A percentile compares a stretch with the other conserved stretches of the same genome.
These are phyloP conservation scores for Mycena sanguinolenta DNA, from an alignment of 768 basidiomycete genomes.

Conservation along the genomic window DNA sequence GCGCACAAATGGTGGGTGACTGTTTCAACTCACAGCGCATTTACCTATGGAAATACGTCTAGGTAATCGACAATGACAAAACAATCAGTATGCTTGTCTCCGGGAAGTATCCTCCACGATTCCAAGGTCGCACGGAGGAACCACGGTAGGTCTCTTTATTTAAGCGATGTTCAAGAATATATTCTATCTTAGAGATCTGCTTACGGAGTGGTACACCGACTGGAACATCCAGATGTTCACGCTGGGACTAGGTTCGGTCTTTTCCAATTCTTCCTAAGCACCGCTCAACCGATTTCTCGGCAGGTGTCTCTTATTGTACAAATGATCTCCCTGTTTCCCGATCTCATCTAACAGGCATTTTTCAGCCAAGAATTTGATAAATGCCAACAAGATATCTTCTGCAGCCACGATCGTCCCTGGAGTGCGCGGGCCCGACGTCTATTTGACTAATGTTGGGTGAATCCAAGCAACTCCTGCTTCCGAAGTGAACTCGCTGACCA, in stretches of 20 bases:
- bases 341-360: too few species aligned
- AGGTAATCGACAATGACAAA: conserved; percentile 40
- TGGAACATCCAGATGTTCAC: conserved; percentile 37
- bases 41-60: too few species aligned
- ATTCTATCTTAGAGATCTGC: conserved; percentile 37
- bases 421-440: conserved; percentile 38
- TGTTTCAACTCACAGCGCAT: too few species aligned
- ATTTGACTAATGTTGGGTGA: conserved; percentile 35
- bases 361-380: too few species aligned
- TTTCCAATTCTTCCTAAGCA: too few species aligned
- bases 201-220: conserved; percentile 39
- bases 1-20: too few species aligned
- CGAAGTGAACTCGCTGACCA: not conserved
- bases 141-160: conserved; percentile 24
- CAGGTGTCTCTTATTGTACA: too few species aligned
- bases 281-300: too few species aligned
- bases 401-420: conserved; percentile 36
- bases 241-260: conserved; percentile 35
- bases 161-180: too few species aligned
- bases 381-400: conserved; percentile 27
- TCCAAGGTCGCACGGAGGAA: conserved; percentile 36
- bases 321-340: too few species aligned
- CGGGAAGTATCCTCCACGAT: conserved; percentile 37
- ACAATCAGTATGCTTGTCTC: conserved; percentile 38
- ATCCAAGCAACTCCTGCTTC: too few species aligned